Base-by-base conservation (phyloP, 768 basidiomycete genomes). In the Trichaptum fuscoviolaceum region DNA sequence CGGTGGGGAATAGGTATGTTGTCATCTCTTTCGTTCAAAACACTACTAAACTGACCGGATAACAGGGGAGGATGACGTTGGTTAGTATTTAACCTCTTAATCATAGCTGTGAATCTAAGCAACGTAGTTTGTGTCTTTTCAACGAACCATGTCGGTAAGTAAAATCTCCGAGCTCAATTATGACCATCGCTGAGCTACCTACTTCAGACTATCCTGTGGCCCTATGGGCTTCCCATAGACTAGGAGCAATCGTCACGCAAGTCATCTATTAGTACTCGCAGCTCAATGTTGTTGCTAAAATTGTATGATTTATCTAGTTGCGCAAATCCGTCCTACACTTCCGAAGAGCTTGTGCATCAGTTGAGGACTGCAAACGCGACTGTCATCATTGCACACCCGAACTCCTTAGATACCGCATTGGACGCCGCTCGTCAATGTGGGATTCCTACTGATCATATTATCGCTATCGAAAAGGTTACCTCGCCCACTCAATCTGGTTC, bases 131-230 rank as follows among this genome's bases (percentile, higher is more conserved):
- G 88, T 65, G 71, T 89, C 57, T 89, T 85, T 73, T 87, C 87
- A 67, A 81, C 86, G 30, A 91, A 91, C 71, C 86, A 89, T 69
- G 73, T 89, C 57, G 88, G 87, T 86, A 68, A 57, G 80, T 72
- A 12, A 6, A 20, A 12, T 52, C 42, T 12, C 3, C 42, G 42
- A 52, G 15, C 34, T 6, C 5, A 17, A 52, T 8, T 12, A 18
- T 59, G 25, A 58, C 71, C 3, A 3, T 18, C 23, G 3, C 12
- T 61, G 24, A 61, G 17, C 10, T 66, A 20, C 18, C 26, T 61
- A 15, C 60, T 62, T n/a, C n/a, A 23, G 64, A 60, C 36, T 89
- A 88, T 67, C 79, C 82, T 9, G 73, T 79, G 35, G 80, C 76
- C 57, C 77, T 88, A 6, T 89, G 87, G 88, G 86, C 87, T 0